phyloP scores from a whole-genome alignment of 2,329 filamentous ascomycete genomes.

The Cadophora sp. region DNA sequence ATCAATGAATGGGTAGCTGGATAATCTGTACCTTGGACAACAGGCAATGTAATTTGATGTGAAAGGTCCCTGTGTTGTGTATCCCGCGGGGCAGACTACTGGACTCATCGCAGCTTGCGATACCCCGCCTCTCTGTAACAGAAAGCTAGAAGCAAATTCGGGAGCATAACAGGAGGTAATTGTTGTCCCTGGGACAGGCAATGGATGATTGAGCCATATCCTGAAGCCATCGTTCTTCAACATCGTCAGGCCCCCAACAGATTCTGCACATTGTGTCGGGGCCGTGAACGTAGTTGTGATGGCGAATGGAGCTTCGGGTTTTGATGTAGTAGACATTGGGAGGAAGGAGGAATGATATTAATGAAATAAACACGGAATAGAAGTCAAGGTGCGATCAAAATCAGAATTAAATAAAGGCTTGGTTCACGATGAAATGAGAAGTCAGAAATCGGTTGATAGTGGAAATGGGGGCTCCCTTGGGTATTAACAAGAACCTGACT shows the following conservation, averaged over 20 bases:
- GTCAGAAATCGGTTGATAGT: no score
- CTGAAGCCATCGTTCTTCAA: constrained; percentile 20
- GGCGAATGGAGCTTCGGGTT: constrained; percentile 14
- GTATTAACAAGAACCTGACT: no score
- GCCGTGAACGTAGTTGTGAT: constrained; percentile 29
- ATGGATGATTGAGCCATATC: no score
- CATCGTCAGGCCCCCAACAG: constrained; percentile 24
- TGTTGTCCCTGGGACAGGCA: constrained; percentile 31
- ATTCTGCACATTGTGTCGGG: constrained; percentile 29
- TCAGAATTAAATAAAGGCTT: no score
- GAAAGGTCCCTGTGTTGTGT: constrained; percentile 28
- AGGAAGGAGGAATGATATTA: no score
- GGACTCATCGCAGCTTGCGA: constrained; percentile 29
- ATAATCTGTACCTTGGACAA: constrained; percentile 28
- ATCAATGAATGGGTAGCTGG: background rate
- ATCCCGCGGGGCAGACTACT: constrained; percentile 28
- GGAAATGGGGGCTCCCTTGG: no score
- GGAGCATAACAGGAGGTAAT: constrained; percentile 29
- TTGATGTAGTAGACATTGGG: constrained; percentile 8
- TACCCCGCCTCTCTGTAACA: constrained; percentile 25
- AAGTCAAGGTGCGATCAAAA: background rate
- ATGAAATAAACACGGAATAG: background rate
- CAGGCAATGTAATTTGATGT: constrained; percentile 34
- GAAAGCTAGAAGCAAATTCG: constrained; percentile 27
- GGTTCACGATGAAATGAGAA: no score